Evolutionary conservation across 2,329 filamentous ascomycete species (phyloP).

Genomic region (Furcasterigmium sp.): DNA sequence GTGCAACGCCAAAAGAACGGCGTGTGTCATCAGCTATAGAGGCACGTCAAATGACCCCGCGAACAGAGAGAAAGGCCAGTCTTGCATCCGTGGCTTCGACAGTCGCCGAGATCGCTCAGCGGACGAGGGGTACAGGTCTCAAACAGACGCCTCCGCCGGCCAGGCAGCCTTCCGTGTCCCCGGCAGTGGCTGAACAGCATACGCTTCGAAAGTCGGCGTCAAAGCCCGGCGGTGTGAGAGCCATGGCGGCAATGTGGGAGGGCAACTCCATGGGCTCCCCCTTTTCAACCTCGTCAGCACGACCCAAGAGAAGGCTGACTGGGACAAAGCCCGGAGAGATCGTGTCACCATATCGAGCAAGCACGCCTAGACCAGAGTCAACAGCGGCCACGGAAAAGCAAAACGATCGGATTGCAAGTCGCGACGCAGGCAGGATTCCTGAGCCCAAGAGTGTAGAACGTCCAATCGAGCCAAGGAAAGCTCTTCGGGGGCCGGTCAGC

Average conservation of each 20-base stretch:
- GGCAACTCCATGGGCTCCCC: conserved; percentile 20
- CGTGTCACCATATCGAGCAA: conserved; percentile 15
- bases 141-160: neutral
- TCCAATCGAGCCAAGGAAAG: too few species aligned
- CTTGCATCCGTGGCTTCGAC: conserved; percentile 6
- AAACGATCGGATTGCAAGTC: too few species aligned
- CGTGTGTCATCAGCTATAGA: too few species aligned
- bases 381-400: too few species aligned
- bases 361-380: too few species aligned
- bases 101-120: conserved; percentile 5
- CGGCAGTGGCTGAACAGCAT: neutral
- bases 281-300: conserved; percentile 8
- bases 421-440: conserved; percentile 1
- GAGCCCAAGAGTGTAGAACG: conserved; percentile 12
- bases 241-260: conserved; percentile 50
- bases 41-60: too few species aligned
- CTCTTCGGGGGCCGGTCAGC: conserved; percentile 8
- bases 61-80: neutral
- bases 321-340: conserved; percentile 14
- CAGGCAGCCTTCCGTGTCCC: neutral
- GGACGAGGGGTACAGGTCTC: conserved; percentile 4
- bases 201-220: conserved; percentile 12
- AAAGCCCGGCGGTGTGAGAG: conserved; percentile 33
- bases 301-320: neutral
- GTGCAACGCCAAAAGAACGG: too few species aligned